Conservation (phyloP, 768 basidiomycete species). For the Tylopilus rubrobrunneus region DNA sequence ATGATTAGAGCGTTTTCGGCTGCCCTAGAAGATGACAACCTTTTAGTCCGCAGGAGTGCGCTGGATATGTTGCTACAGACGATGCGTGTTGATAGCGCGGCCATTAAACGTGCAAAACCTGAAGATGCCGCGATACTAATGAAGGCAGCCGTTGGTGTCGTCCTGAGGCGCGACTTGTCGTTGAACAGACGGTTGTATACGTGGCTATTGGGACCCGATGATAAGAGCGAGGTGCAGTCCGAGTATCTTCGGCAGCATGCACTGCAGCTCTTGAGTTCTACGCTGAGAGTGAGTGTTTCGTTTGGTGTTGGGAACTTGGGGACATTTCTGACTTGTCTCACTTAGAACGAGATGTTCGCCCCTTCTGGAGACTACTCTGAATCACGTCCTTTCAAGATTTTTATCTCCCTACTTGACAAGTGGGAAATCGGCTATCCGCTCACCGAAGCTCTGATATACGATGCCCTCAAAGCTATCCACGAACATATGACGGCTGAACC, state of each 20-base stretch:
- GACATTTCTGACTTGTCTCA: conserved; percentile 10
- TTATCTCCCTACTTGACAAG: conserved; percentile 91
- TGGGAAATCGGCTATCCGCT: conserved; percentile 90
- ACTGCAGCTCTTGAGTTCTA: conserved; percentile 64
- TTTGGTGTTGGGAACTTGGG: not conserved
- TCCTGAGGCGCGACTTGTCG: conserved; percentile 88
- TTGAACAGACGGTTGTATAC: conserved; percentile 89
- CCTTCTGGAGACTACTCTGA: conserved; percentile 71
- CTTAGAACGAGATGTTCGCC: conserved; percentile 71
- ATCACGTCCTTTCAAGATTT: conserved; percentile 91
- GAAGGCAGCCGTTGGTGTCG: conserved; percentile 82
- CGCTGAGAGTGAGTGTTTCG: conserved; percentile 54
- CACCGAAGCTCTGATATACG: conserved; percentile 74
- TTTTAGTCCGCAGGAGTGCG: conserved; percentile 82
- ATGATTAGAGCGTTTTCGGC: conserved; percentile 93
- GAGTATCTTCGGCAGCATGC: conserved; percentile 65
- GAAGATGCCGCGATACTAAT: conserved; percentile 82
- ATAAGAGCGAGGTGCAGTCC: conserved; percentile 71
- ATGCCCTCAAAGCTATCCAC: conserved; percentile 73
- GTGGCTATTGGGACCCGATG: conserved; percentile 87
- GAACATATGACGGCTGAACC: conserved; percentile 47
- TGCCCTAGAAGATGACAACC: conserved; percentile 89
- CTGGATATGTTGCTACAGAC: conserved; percentile 82
- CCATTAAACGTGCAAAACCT: conserved; percentile 61
- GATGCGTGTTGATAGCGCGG: conserved; percentile 67